Evolutionary conservation across 345 rosid species (phyloP).

Genomic region (Eucalyptus sp.): DNA sequence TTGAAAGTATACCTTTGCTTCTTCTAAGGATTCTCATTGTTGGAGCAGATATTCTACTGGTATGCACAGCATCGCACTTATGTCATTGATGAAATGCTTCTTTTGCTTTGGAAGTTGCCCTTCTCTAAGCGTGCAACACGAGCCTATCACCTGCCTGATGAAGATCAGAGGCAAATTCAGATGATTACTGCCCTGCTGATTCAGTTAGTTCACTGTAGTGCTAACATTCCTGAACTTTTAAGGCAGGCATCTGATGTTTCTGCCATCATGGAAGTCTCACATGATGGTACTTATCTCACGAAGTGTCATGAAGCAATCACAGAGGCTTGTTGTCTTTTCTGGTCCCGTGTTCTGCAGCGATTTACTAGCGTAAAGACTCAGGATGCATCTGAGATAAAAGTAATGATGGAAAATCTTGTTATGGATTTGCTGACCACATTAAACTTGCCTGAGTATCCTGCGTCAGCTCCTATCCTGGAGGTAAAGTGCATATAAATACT

Average conservation of each 20-base stretch:
- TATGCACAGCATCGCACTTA: slow-evolving; percentile 78
- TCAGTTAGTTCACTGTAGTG: slow-evolving; percentile 90
- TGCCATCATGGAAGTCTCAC: slow-evolving; percentile 44
- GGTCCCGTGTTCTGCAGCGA: slow-evolving; percentile 97
- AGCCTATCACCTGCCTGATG: slow-evolving; percentile 91
- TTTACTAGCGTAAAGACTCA: slow-evolving; percentile 72
- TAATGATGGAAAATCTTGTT: slow-evolving; percentile 86
- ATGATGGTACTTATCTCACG: slow-evolving; percentile 55
- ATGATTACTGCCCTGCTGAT: slow-evolving; percentile 90
- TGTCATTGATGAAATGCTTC: slow-evolving; percentile 82
- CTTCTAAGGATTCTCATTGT: not conserved
- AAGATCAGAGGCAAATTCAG: slow-evolving; percentile 97
- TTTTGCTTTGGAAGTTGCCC: slow-evolving; percentile 85
- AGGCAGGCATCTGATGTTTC: slow-evolving; percentile 49
- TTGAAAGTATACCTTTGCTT: not conserved
- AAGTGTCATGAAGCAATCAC: slow-evolving; percentile 80
- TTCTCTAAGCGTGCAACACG: slow-evolving; percentile 68
- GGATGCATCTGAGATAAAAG: slow-evolving; percentile 91
- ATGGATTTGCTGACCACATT: slow-evolving; percentile 79
- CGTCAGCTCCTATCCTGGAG: slow-evolving; percentile 91
- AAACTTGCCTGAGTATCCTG: slow-evolving; percentile 94
- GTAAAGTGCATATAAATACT: slow-evolving; percentile 14
- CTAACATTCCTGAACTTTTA: slow-evolving; percentile 76
- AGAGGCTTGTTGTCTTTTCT: slow-evolving; percentile 91
- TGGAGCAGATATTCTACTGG: slow-evolving; percentile 73